These are phyloP conservation scores for Acer negundo DNA, from an alignment of 345 rosid species.

Conservation along the genomic window DNA sequence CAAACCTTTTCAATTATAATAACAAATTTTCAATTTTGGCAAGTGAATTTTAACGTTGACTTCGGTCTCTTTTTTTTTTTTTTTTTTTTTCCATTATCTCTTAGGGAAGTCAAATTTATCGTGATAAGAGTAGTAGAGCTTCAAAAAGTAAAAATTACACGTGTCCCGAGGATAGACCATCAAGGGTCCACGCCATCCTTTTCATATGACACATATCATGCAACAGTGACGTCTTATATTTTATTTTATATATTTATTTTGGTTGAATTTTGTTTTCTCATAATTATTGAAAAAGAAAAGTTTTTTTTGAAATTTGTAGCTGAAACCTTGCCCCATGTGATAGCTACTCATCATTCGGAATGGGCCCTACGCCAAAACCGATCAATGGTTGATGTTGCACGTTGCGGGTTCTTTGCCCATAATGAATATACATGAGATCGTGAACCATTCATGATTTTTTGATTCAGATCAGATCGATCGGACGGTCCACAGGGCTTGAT, in stretches of 20 bases:
- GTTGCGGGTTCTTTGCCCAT: not conserved
- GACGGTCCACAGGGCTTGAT: not conserved
- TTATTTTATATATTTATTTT: not conserved
- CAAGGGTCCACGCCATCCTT: conserved; percentile 4
- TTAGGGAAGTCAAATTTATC: not conserved
- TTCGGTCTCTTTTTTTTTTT: not conserved
- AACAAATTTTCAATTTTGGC: not conserved
- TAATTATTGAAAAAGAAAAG: not conserved
- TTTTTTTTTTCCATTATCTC: not conserved
- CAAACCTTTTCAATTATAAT: not conserved
- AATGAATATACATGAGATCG: not conserved
- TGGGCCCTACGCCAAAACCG: conserved; percentile 9
- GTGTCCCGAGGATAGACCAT: not conserved
- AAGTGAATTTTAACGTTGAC: not conserved
- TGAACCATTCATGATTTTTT: not conserved
- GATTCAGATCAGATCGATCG: not conserved
- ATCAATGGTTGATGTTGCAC: conserved; percentile 1
- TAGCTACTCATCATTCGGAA: conserved; percentile 16
- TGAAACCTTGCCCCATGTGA: conserved; percentile 14
- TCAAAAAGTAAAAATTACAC: not conserved
- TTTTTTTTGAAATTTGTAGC: not conserved
- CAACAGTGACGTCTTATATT: not conserved
- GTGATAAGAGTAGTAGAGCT: not conserved
- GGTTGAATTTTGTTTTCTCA: not conserved
- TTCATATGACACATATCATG: not conserved